Percentiles rank a stretch among this genome's conserved stretches.
Conservation (phyloP, 2,329 filamentous ascomycete species). For the Sclerotinia borealis region DNA sequence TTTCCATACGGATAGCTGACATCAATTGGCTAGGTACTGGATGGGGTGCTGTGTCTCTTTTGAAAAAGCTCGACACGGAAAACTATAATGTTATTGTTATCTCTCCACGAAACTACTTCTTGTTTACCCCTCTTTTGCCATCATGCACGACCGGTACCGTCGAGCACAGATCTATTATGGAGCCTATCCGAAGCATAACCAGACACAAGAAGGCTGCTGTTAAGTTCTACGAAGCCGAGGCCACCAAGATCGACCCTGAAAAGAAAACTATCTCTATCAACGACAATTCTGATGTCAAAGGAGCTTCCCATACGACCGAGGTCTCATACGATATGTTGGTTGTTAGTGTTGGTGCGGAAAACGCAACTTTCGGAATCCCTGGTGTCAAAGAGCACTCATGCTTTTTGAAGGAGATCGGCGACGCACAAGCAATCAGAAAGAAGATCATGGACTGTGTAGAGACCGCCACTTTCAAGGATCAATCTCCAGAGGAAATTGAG, state of each 20-base stretch:
- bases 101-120: conserved; percentile 98
- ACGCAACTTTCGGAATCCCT: conserved; percentile 95
- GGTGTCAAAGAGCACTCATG: conserved; percentile 93
- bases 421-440: conserved; percentile 94
- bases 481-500: conserved; percentile 79
- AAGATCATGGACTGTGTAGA: conserved; percentile 99
- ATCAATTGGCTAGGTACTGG: conserved; percentile 64
- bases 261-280: conserved; percentile 83
- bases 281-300: conserved; percentile 91
- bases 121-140: conserved; percentile 94
- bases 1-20: conserved; percentile 7
- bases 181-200: conserved; percentile 92
- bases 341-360: conserved; percentile 94
- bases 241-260: conserved; percentile 88
- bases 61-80: conserved; percentile 97
- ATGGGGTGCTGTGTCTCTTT: conserved; percentile 91
- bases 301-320: conserved; percentile 73
- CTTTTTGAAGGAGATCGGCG: conserved; percentile 97
- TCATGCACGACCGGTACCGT: conserved; percentile 97
- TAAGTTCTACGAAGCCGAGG: conserved; percentile 97
- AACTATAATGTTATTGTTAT: conserved; percentile 99
- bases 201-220: conserved; percentile 90
- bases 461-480: conserved; percentile 97
- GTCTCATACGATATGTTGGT: conserved; percentile 98
- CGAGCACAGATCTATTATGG: conserved; percentile 99